phyloP scores from a whole-genome alignment of 768 basidiomycete genomes.

The Hypholoma fasciculare region DNA sequence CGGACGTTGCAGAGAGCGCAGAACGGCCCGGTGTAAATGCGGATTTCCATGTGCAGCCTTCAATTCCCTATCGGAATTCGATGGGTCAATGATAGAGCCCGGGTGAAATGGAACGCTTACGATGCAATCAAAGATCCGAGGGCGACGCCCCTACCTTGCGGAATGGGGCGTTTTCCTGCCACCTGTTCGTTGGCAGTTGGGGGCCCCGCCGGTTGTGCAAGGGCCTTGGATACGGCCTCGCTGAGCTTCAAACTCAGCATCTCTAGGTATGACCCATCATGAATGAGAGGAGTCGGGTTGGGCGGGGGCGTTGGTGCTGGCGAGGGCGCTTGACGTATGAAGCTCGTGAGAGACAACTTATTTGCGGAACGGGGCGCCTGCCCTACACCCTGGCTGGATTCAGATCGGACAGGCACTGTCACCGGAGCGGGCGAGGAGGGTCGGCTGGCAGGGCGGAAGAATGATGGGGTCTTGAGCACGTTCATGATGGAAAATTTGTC shows the following conservation, averaged over 20 bases:
- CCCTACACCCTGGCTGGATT: slow-evolving; percentile 39
- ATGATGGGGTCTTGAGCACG: slow-evolving; percentile 65
- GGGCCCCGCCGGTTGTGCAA: slow-evolving; percentile 63
- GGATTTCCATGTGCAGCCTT: slow-evolving; percentile 61
- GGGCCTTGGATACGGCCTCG: slow-evolving; percentile 78
- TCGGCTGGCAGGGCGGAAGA: slow-evolving; percentile 64
- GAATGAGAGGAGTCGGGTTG: slow-evolving; percentile 50
- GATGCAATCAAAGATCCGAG: slow-evolving; percentile 69
- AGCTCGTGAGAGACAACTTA: slow-evolving; percentile 58
- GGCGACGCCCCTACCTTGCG: slow-evolving; percentile 67
- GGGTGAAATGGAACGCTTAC: slow-evolving; percentile 41
- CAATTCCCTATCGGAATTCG: slow-evolving; percentile 54
- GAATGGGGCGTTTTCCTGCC: slow-evolving; percentile 71
- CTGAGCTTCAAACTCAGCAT: slow-evolving; percentile 75
- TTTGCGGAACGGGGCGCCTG: slow-evolving; percentile 51
- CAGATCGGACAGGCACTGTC: slow-evolving; percentile 34
- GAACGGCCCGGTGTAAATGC: slow-evolving; percentile 66
- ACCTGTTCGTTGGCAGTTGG: slow-evolving; percentile 51
- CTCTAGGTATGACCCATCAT: slow-evolving; percentile 82
- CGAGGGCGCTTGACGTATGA: slow-evolving; percentile 57
- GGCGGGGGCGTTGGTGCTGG: slow-evolving; percentile 31
- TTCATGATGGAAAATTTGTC: slow-evolving; percentile 46
- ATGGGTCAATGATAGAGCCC: neutral
- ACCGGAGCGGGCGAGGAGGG: slow-evolving; percentile 61
- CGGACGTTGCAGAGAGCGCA: slow-evolving; percentile 75